Evolutionary conservation across 352 stramenopile genomes (phyloP), one percentile per base, ranked within the genome.

Genomic region (Globisporangium middletonii): DNA sequence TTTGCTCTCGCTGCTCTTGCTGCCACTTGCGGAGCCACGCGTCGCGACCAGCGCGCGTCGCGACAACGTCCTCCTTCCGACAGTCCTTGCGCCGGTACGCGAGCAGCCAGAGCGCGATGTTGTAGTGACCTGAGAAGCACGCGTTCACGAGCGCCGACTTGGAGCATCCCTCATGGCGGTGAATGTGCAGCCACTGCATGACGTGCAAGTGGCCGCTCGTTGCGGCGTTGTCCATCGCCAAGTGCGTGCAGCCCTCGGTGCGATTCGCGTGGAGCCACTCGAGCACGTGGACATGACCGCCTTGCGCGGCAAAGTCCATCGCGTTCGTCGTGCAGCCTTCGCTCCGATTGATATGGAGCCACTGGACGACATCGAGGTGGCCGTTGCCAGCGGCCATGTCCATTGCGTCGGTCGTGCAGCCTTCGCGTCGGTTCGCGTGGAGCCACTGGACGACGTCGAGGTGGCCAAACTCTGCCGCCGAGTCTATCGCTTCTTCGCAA

Each of bases 141-240:
- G 81, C 84, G 56, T 89, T 89, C 9, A 77, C 57, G 18, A 94
- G 60, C 9, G 82, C 84, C 37, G 78, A 88, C 50, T 73, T 71
- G n/a, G 69, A 88, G 61, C 84, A 91, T 16, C 79, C 78, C 69
- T 92, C 84, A 0, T 42, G 11, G 5, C 84, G 65, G 48, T 91
- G 41, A 15, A 33, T 41, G 42, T 89, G 72, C 30, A 91, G 68
- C 68, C 73, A 83, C 56, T 73, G 64, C n/a, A 76, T 72, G 2
- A 82, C 62, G 2, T 58, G 50, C 18, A 62, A 4, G 27, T 86
- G 71, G 1, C 75, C 77, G 37, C 28, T 53, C 43, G 66, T 68
- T 30, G 71, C 70, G 27, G 77, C 77, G 33, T 76, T 67, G 42
- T 70, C 50, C 41, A 84, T 59, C 13, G 77, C 75, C 15, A 66